phyloP scores from a whole-genome alignment of 805 yeast species.

The Lipomyces yamadae region DNA sequence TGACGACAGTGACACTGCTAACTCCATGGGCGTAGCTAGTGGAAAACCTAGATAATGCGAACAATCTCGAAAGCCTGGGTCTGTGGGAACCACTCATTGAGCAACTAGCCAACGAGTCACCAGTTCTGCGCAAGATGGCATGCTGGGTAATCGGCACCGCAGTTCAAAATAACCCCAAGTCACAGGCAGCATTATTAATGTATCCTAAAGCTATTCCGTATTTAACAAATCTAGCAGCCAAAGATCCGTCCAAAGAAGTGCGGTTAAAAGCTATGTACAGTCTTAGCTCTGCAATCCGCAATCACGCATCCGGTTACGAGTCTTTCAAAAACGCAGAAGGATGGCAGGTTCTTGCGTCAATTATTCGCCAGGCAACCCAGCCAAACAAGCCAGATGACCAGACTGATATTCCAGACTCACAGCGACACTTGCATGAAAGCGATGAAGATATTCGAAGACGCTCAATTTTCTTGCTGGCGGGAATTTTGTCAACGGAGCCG shows the following conservation, averaged over 20 bases:
- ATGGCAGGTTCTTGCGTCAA: constrained; percentile 51
- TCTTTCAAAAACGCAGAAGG: constrained; percentile 65
- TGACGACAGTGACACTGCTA: background rate
- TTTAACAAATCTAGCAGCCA: constrained; percentile 42
- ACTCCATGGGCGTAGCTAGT: constrained; percentile 52
- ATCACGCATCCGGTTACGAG: constrained; percentile 60
- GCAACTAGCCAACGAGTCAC: constrained; percentile 53
- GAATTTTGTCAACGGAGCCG: constrained; percentile 35
- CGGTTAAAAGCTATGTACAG: constrained; percentile 77
- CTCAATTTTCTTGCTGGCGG: constrained; percentile 33
- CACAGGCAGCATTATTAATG: constrained; percentile 55
- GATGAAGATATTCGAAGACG: constrained; percentile 32
- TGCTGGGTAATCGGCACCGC: constrained; percentile 86
- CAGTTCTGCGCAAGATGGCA: constrained; percentile 59
- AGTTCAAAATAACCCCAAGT: constrained; percentile 82
- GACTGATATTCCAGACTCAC: constrained; percentile 10
- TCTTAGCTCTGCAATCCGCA: constrained; percentile 71
- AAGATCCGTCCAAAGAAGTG: constrained; percentile 45
- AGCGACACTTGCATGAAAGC: constrained; percentile 20
- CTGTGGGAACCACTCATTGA: constrained; percentile 77
- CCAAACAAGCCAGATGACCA: background rate
- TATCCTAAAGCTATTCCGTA: constrained; percentile 43
- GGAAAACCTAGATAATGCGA: constrained; percentile 93
- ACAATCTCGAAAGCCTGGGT: constrained; percentile 80
- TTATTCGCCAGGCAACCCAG: constrained; percentile 23